These are phyloP conservation scores for Phlegmacium glaucopus DNA, from an alignment of 768 basidiomycete species.

Conservation along the genomic window DNA sequence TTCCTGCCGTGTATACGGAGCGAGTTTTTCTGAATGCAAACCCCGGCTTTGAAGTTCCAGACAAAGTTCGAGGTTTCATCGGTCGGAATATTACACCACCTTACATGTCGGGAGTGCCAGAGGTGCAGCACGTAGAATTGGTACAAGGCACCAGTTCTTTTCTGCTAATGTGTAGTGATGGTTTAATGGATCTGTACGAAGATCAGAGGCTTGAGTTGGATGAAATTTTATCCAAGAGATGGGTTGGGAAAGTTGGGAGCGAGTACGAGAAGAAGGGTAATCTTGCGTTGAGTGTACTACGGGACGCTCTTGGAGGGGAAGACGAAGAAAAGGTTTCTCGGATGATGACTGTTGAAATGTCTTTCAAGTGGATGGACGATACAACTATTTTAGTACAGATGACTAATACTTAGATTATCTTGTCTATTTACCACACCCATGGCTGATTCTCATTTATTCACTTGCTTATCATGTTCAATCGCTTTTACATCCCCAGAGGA, in stretches of 20 bases:
- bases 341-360: constrained; percentile 47
- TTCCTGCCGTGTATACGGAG: constrained; percentile 44
- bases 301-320: constrained; percentile 42
- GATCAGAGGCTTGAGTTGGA: constrained; percentile 26
- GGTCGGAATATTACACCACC: constrained; percentile 49
- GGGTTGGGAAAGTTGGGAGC: constrained; percentile 33
- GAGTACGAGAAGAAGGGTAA: constrained; percentile 17
- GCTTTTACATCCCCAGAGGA: constrained; percentile 80
- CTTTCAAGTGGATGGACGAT: constrained; percentile 54
- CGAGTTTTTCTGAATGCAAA: constrained; percentile 42
- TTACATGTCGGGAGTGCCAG: constrained; percentile 44
- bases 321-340: constrained; percentile 39
- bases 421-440: constrained; percentile 25
- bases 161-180: constrained; percentile 52
- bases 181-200: constrained; percentile 44
- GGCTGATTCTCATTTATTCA: constrained; percentile 51
- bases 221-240: constrained; percentile 26
- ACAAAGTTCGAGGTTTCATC: constrained; percentile 38
- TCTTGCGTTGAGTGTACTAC: constrained; percentile 39
- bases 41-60: constrained; percentile 33
- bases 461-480: constrained; percentile 89
- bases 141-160: constrained; percentile 22
- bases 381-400: constrained; percentile 45
- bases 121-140: constrained; percentile 39
- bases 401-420: constrained; percentile 13